phyloP scores from a whole-genome alignment of 1,139 yeast genomes.

The Petasospora fabianii region DNA sequence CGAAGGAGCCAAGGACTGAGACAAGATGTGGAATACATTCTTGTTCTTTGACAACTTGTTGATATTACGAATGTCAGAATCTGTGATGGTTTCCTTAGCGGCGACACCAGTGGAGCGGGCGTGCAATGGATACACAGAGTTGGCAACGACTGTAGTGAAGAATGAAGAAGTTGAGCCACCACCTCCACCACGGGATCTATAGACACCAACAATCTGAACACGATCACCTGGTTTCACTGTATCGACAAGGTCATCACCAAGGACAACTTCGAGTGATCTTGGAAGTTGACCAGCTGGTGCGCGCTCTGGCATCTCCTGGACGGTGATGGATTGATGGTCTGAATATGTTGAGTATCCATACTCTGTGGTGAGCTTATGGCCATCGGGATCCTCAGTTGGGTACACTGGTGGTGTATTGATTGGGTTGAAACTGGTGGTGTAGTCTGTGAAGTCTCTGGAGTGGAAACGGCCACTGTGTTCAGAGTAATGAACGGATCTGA shows the following conservation, averaged over 20 bases:
- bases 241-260: conserved; percentile 95
- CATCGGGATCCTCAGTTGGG: conserved; percentile 91
- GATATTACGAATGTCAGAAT: conserved; percentile 81
- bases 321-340: conserved; percentile 90
- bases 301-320: conserved; percentile 97
- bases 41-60: conserved; percentile 67
- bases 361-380: conserved; percentile 83
- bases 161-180: conserved; percentile 64
- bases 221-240: conserved; percentile 94
- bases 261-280: conserved; percentile 80
- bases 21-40: conserved; percentile 71
- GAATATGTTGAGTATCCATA: conserved; percentile 91
- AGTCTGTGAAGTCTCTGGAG: conserved; percentile 90
- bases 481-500: conserved; percentile 91
- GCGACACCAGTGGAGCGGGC: conserved; percentile 86
- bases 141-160: conserved; percentile 77
- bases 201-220: conserved; percentile 91
- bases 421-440: conserved; percentile 72
- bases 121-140: conserved; percentile 84
- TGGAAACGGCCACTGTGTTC: conserved; percentile 81
- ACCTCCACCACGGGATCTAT: conserved; percentile 87
- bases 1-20: conserved; percentile 92
- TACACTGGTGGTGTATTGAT: conserved; percentile 74
- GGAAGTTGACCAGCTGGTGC: conserved; percentile 99
- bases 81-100: conserved; percentile 71